Evolutionary conservation across 2,329 filamentous ascomycete species (phyloP), one percentile per base, ranked within the genome.

Genomic region (Ascochyta lentis): DNA sequence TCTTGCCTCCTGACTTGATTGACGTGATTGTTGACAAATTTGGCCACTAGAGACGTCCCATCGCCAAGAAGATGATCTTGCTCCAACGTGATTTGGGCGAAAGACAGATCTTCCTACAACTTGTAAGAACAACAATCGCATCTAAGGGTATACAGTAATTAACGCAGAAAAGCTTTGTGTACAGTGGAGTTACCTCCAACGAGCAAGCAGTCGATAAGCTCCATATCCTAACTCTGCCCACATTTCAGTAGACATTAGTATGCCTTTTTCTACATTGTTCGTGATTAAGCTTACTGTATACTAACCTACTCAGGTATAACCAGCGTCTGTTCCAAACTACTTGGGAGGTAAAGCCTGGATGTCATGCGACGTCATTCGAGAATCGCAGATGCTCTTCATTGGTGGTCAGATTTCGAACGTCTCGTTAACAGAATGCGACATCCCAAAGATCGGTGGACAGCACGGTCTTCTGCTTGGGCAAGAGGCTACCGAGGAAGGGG

Each of bases 41-140:
- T 16, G 16, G 16, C 85, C 0, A 78, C 75, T 0, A 85, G 86
- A 0, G 71, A 80, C 34, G 68, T 83, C 0, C 86, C 85, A 1
- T 74, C 74, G 27, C 76, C 80, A 56, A 77, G 85, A 13, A 76
- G 84, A 10, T 79, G 81, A 15, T 87, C 86, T 55, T 88, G 85
- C 66, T 83, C 83, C 2, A 85, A 84, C 29, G 81, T 80, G 9
- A 80, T 82, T 1, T 86, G 84, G 79, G 79, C 84, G 1, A 57
- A 76, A 5, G 85, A 87, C 61, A 76, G 79, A 49, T 85, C 84
- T 5, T 86, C 83, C 3, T 87, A 87, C 63, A 87, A 88, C 63
- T 84, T 88, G 83, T 87, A 50, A 47, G 47, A n/a, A 16, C 16
- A 61, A 70, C 81, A 69, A 2, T 3, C 19, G 19, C 19, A 7